Conservation (phyloP, 495 filamentous ascomycete species). For the Achaetomiella virescens region DNA sequence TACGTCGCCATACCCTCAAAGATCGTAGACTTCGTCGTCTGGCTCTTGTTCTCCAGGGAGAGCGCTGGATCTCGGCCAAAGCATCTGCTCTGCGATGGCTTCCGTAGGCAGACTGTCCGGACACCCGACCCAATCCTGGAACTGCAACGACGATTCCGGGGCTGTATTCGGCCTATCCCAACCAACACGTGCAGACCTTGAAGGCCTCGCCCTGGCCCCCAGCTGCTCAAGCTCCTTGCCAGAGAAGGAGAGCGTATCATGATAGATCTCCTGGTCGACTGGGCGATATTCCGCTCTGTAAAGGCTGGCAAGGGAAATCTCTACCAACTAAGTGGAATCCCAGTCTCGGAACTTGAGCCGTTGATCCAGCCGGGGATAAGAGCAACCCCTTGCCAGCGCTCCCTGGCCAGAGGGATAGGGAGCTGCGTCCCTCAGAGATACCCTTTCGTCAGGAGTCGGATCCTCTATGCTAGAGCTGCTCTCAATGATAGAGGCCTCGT, state of each 20-base stretch:
- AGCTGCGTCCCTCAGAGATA: slow-evolving; percentile 53
- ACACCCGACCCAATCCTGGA: slow-evolving; percentile 2
- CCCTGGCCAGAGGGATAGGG: slow-evolving; percentile 3
- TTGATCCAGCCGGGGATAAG: slow-evolving; percentile 11
- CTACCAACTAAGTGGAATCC: slow-evolving; percentile 70
- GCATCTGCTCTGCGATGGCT: slow-evolving; percentile 77
- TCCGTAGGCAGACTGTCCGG: slow-evolving; percentile 38
- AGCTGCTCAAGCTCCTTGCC: slow-evolving; percentile 64
- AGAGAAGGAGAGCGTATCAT: slow-evolving; percentile 75
- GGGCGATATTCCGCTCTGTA: slow-evolving; percentile 67
- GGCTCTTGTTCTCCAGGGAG: slow-evolving; percentile 60
- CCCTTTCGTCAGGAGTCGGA: slow-evolving; percentile 73
- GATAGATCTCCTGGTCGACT: slow-evolving; percentile 70
- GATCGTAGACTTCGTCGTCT: slow-evolving; percentile 82
- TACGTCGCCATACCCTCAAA: slow-evolving; percentile 30
- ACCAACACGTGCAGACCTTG: slow-evolving; percentile 61
- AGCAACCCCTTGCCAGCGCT: slow-evolving; percentile 11
- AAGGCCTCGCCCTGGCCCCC: slow-evolving; percentile 68
- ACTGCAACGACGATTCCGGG: slow-evolving; percentile 36
- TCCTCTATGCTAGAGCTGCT: slow-evolving; percentile 73
- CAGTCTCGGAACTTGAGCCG: slow-evolving; percentile 34
- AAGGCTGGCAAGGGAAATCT: slow-evolving; percentile 53
- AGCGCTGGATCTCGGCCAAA: slow-evolving; percentile 47
- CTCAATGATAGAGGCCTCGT: slow-evolving; percentile 62
- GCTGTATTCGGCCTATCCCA: slow-evolving; percentile 53